phyloP scores from a whole-genome alignment of 257 asterid genomes.

The Echites panduratus region DNA sequence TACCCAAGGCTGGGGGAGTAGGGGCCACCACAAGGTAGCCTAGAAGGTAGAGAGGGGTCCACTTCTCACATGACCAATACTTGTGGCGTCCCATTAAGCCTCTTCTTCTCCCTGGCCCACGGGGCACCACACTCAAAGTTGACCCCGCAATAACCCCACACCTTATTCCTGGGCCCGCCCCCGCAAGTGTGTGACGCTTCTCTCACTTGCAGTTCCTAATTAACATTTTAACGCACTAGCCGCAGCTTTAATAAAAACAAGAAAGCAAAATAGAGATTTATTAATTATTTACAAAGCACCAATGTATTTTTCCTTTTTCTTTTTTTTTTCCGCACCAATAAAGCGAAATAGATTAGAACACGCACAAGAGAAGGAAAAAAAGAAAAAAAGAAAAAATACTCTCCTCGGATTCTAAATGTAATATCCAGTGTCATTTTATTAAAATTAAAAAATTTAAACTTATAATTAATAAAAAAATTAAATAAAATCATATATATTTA shows the following conservation, averaged over 20 bases:
- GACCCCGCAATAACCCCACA: not conserved
- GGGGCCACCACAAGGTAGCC: conserved; percentile 36
- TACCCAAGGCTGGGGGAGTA: not conserved
- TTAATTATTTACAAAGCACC: too few species aligned
- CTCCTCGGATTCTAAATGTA: too few species aligned
- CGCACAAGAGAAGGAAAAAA: too few species aligned
- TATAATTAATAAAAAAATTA: too few species aligned
- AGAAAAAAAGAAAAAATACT: too few species aligned
- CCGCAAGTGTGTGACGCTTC: conserved; percentile 25
- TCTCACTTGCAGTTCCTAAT: conserved; percentile 19
- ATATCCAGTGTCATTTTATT: too few species aligned
- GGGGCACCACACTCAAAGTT: not conserved
- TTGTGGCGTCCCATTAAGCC: conserved; percentile 18
- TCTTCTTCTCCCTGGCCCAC: conserved; percentile 6
- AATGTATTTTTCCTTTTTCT: too few species aligned
- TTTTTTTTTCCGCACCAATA: too few species aligned
- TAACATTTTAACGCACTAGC: conserved; percentile 28
- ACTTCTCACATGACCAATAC: conserved; percentile 18
- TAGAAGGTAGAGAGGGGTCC: conserved; percentile 28
- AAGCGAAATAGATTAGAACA: too few species aligned
- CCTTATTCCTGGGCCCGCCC: conserved; percentile 16
- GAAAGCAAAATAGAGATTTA: too few species aligned
- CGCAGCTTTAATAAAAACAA: not conserved
- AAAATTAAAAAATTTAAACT: too few species aligned
- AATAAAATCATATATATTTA: too few species aligned